These are phyloP conservation scores for Metschnikowia kofuensis DNA, from an alignment of 805 yeast genomes.

Conservation along the genomic window DNA sequence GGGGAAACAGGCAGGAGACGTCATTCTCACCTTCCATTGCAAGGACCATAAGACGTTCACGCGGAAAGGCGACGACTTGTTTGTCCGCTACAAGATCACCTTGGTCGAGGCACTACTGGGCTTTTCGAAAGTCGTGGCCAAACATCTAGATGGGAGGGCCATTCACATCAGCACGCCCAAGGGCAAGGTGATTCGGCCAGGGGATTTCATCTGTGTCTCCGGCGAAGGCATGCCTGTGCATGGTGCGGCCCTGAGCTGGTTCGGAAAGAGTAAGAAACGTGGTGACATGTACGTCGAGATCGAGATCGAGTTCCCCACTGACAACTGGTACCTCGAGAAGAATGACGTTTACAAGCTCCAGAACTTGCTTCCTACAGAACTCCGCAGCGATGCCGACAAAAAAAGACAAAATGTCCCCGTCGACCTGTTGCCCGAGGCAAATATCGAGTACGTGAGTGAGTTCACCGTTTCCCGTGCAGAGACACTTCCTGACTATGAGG, in stretches of 20 bases:
- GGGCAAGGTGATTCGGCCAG: constrained; percentile 82
- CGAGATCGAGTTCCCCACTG: constrained; percentile 79
- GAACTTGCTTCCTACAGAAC: constrained; percentile 50
- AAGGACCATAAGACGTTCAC: constrained; percentile 47
- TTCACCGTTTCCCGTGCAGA: constrained; percentile 25
- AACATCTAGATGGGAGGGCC: constrained; percentile 78
- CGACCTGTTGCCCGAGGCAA: constrained; percentile 33
- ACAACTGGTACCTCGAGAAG: constrained; percentile 79
- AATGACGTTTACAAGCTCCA: constrained; percentile 56
- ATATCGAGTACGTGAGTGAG: constrained; percentile 36
- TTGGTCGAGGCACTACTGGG: constrained; percentile 86
- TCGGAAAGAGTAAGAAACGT: constrained; percentile 23
- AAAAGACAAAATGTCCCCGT: constrained; percentile 23
- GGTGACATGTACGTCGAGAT: constrained; percentile 74
- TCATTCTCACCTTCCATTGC: constrained; percentile 58
- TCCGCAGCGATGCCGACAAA: constrained; percentile 18
- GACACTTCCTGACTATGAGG: constrained; percentile 32
- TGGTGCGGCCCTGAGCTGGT: constrained; percentile 20
- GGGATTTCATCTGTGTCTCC: constrained; percentile 58
- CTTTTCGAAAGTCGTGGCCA: constrained; percentile 58
- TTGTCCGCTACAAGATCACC: constrained; percentile 56
- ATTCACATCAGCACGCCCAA: constrained; percentile 60
- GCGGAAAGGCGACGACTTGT: constrained; percentile 63
- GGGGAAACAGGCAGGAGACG: constrained; percentile 75
- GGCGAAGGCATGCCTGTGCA: constrained; percentile 84